These are phyloP conservation scores for Aspergillus sp. DNA, from an alignment of 2,329 filamentous ascomycete species.

Conservation along the genomic window DNA sequence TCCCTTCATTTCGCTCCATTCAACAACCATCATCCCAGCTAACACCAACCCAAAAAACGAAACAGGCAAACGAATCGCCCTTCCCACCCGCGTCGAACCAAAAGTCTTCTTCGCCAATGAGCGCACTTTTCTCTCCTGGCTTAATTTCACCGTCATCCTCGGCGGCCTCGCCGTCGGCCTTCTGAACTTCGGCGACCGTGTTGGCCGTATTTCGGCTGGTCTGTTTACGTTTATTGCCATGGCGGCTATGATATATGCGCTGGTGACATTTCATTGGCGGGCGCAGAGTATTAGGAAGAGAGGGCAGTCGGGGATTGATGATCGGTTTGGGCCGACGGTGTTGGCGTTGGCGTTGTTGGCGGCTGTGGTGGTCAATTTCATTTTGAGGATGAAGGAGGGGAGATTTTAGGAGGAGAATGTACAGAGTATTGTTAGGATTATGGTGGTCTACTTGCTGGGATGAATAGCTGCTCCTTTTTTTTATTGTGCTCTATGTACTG, in stretches of 20 bases:
- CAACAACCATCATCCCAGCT: constrained; percentile 1
- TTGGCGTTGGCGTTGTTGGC: constrained; percentile 77
- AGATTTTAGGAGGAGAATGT: not conserved
- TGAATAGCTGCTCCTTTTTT: no score
- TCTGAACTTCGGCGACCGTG: constrained; percentile 92
- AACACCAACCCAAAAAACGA: constrained; percentile 2
- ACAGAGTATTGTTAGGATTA: no score
- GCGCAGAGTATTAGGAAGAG: constrained; percentile 85
- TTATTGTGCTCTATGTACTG: not conserved
- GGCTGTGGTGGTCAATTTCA: constrained; percentile 94
- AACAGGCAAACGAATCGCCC: constrained; percentile 92
- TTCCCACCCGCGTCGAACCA: constrained; percentile 94
- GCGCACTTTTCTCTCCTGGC: constrained; percentile 97
- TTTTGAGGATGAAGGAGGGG: constrained; percentile 53
- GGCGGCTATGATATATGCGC: constrained; percentile 88
- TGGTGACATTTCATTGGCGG: constrained; percentile 95
- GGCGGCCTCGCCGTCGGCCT: constrained; percentile 94
- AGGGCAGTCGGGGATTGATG: constrained; percentile 93
- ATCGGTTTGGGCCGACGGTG: constrained; percentile 87
- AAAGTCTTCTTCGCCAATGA: constrained; percentile 99
- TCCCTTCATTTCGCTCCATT: not conserved
- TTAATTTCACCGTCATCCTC: constrained; percentile 98
- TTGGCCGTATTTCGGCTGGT: constrained; percentile 88
- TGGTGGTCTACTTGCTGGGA: no score
- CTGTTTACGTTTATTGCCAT: constrained; percentile 93